phyloP scores from a whole-genome alignment of 352 stramenopile species.

The Globisporangium rhizosaccharum region DNA sequence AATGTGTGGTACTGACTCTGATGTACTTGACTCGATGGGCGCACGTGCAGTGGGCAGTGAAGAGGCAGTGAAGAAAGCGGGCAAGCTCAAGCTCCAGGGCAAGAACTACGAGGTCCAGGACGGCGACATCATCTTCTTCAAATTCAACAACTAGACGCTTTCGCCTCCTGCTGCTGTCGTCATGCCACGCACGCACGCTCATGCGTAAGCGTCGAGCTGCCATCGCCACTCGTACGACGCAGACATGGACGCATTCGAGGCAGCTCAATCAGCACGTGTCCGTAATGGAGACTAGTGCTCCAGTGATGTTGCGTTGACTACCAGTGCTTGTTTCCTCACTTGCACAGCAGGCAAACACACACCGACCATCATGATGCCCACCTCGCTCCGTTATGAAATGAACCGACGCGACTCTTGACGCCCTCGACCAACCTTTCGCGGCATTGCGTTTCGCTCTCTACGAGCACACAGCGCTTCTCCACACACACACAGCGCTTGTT shows the following conservation, averaged over 20 bases:
- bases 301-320: too few species aligned
- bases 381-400: background rate
- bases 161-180: too few species aligned
- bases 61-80: conserved; percentile 86
- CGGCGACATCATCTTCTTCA: conserved; percentile 90
- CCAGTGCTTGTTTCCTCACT: background rate
- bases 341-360: background rate
- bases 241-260: background rate
- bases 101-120: conserved; percentile 90
- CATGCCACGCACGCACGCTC: too few species aligned
- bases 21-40: background rate
- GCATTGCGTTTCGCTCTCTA: background rate
- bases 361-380: background rate
- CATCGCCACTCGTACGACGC: too few species aligned
- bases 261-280: background rate
- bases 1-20: background rate
- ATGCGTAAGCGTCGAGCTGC: too few species aligned
- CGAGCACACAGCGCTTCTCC: background rate
- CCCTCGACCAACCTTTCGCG: background rate
- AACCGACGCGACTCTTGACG: background rate
- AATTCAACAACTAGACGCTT: conserved; percentile 85
- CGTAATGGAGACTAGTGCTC: too few species aligned
- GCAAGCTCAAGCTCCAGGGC: conserved; percentile 86
- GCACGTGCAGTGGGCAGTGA: conserved; percentile 57
- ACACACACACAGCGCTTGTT: too few species aligned